Base-by-base conservation (phyloP, 2,329 filamentous ascomycete species). In the Chrysoporthe austroafricana region DNA sequence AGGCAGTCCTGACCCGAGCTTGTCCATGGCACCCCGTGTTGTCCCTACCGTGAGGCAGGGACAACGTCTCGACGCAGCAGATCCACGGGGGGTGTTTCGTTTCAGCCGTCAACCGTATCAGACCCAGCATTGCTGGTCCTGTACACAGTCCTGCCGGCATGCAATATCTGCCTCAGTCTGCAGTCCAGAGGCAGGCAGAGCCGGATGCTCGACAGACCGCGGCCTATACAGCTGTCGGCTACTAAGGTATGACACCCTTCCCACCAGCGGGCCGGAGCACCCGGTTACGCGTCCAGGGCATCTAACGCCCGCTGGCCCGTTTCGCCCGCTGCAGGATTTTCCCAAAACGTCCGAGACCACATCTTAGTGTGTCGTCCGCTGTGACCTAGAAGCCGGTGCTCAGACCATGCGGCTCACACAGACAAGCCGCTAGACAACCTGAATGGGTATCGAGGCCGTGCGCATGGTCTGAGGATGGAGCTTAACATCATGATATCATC, bases 221-320 rank as follows among this genome's bases (percentile, higher is more conserved):
- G 46, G 58, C 48, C 63, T 62, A 63, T 63, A 63, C 34, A 44
- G 39, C 36, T 52, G 18, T 60, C 67, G 61, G 34, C 46, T 63
- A 66, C 58, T 34, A n/a, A 32, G 32, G 50, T 26, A 32, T 52
- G 21, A 43, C 26, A 26, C 58, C 36, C 43, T 52, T 44, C 56
- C 44, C 64, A 32, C 39, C 56, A 34, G 26, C 60, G 63, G 67
- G 43, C 68, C 68, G 62, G 52, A 57, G 48, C 58, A 68, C 39
- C 62, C 66, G 65, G 58, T 64, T 65, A 63, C 68, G 68, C 68
- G 62, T 69, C n/a, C 50, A 57, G 50, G 57, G 52, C 54, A 21
- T 58, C 66, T 50, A 57, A 34, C 52, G n/a, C 44, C 16, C 36
- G 54, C 39, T 54, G 14, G 13, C 6, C 54, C 44, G 56, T 63